phyloP scores from a whole-genome alignment of 2,329 filamentous ascomycete genomes.

The Cercospora brassicicola region DNA sequence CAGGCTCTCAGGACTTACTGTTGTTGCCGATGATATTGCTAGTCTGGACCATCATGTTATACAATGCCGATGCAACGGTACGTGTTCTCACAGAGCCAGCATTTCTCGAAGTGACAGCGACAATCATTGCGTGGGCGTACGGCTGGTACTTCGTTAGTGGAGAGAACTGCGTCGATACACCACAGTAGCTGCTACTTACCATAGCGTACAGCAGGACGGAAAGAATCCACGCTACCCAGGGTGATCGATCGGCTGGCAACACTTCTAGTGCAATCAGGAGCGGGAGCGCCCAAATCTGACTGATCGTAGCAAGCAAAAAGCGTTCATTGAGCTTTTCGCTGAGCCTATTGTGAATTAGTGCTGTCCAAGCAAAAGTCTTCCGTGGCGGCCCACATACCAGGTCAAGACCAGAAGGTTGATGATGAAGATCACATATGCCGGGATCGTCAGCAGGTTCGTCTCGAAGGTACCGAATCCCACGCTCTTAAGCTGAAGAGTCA shows the following conservation, averaged over 20 bases:
- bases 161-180: neutral
- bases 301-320: slow-evolving; percentile 51
- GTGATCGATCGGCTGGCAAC: slow-evolving; percentile 41
- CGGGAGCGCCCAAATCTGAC: slow-evolving; percentile 45
- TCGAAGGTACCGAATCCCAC: slow-evolving; percentile 47
- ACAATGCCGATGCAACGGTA: slow-evolving; percentile 60
- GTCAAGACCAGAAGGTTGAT: slow-evolving; percentile 53
- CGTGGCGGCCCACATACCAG: neutral
- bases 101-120: slow-evolving; percentile 63
- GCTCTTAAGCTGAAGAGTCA: slow-evolving; percentile 44
- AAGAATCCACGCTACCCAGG: slow-evolving; percentile 43
- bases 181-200: neutral
- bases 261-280: slow-evolving; percentile 41
- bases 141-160: slow-evolving; percentile 27
- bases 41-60: slow-evolving; percentile 54
- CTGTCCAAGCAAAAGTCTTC: neutral
- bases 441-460: slow-evolving; percentile 46
- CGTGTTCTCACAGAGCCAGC: slow-evolving; percentile 62
- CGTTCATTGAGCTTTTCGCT: slow-evolving; percentile 55
- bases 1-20: slow-evolving; percentile 36
- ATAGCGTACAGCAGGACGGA: slow-evolving; percentile 44
- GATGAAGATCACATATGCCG: slow-evolving; percentile 52
- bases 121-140: slow-evolving; percentile 58
- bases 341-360: slow-evolving; percentile 35
- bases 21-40: slow-evolving; percentile 40